These are phyloP conservation scores for Lycium ferocissimum DNA, from an alignment of 257 asterid species.

Conservation along the genomic window DNA sequence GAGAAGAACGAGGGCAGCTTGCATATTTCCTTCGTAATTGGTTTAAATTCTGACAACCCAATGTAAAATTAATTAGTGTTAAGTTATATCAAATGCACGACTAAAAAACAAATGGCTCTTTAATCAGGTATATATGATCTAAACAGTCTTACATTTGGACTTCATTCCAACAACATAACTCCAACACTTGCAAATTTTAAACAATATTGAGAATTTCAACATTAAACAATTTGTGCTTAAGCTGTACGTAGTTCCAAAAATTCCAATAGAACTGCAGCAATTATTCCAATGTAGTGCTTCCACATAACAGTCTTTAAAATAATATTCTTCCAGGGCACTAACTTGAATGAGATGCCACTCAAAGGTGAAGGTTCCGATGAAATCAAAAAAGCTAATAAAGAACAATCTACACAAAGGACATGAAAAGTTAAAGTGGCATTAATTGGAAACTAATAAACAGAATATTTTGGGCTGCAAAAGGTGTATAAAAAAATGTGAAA, in stretches of 20 bases:
- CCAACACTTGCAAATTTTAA: not conserved
- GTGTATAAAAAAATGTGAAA: not conserved
- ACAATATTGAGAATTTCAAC: not conserved
- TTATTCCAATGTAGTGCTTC: not conserved
- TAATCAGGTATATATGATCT: not conserved
- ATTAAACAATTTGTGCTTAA: not conserved
- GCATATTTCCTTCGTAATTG: conserved; percentile 92
- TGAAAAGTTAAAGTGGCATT: not conserved
- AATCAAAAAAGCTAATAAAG: not conserved
- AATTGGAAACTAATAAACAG: not conserved
- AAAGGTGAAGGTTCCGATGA: not conserved
- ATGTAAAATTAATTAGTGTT: conserved; percentile 1
- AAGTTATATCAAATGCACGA: conserved; percentile 9
- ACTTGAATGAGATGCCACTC: not conserved
- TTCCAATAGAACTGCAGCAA: not conserved
- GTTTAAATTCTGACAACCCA: conserved; percentile 82
- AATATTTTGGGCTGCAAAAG: not conserved
- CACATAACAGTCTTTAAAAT: not conserved
- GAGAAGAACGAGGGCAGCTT: conserved; percentile 99
- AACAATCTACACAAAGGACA: not conserved
- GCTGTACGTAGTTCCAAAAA: not conserved
- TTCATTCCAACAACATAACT: not conserved
- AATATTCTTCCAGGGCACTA: conserved; percentile 2
- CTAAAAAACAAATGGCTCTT: not conserved
- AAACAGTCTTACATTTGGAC: conserved; percentile 1